Percentiles rank a stretch among this genome's conserved stretches.
Conservation (phyloP, 306 rosid species). For the Rubus parviflorus region DNA sequence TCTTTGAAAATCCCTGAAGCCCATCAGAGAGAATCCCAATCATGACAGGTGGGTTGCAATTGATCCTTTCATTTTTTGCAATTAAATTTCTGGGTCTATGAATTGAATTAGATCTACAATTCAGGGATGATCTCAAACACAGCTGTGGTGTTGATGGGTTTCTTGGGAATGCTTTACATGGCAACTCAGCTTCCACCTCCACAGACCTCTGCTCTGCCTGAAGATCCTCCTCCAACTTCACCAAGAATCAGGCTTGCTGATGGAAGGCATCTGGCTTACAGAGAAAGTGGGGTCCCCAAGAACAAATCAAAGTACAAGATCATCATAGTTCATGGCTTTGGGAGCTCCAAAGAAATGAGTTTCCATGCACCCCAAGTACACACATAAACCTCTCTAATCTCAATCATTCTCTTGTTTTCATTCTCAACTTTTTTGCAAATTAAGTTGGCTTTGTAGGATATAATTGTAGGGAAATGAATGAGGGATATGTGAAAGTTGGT, state of each 20-base stretch:
- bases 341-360: conserved; percentile 63
- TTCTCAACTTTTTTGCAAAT: background rate
- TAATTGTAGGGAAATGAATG: background rate
- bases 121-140: conserved; percentile 55
- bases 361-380: conserved; percentile 48
- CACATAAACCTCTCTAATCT: background rate
- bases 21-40: background rate
- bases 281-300: conserved; percentile 45
- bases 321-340: conserved; percentile 52
- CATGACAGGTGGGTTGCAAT: conserved; percentile 21
- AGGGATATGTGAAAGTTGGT: background rate
- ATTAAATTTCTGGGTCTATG: background rate
- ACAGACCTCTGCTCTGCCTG: conserved; percentile 13
- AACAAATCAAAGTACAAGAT: conserved; percentile 38
- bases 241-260: conserved; percentile 46
- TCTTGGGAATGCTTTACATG: conserved; percentile 73
- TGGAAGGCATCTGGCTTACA: conserved; percentile 53
- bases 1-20: background rate
- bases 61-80: background rate
- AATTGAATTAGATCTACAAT: background rate
- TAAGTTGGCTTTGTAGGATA: background rate
- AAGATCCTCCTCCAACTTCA: conserved; percentile 27
- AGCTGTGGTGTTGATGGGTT: conserved; percentile 54
- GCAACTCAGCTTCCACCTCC: conserved; percentile 42
- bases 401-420: background rate